These are phyloP conservation scores for Yamadazyma sp. DNA, from an alignment of 805 yeast species.

Conservation along the genomic window DNA sequence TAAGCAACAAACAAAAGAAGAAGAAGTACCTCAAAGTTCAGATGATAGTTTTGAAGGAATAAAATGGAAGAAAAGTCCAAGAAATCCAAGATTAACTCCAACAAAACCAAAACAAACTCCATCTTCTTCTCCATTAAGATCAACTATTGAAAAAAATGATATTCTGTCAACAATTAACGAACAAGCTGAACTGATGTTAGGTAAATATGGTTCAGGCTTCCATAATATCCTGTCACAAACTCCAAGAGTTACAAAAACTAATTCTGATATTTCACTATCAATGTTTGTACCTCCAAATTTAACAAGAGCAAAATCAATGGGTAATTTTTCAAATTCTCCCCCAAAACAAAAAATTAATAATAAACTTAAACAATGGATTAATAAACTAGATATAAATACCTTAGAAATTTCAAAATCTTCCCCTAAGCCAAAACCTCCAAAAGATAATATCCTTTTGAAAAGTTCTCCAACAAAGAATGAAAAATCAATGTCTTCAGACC, in stretches of 20 bases:
- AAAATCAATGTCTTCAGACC: slow-evolving; percentile 10
- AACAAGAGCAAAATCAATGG: slow-evolving; percentile 36
- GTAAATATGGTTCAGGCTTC: slow-evolving; percentile 41
- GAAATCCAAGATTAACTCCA: slow-evolving; percentile 23
- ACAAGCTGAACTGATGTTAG: slow-evolving; percentile 34
- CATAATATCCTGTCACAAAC: slow-evolving; percentile 24
- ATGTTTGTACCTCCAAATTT: slow-evolving; percentile 31
- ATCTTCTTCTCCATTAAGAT: slow-evolving; percentile 42
- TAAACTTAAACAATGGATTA: slow-evolving; percentile 24
- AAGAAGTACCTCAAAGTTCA: slow-evolving; percentile 26
- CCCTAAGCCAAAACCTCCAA: not conserved
- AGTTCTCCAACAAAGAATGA: slow-evolving; percentile 1
- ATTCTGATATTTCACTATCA: slow-evolving; percentile 20
- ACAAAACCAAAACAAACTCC: slow-evolving; percentile 19
- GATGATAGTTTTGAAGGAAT: slow-evolving; percentile 43
- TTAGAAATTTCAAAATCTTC: slow-evolving; percentile 14
- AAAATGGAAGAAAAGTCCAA: slow-evolving; percentile 44
- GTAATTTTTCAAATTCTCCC: slow-evolving; percentile 8
- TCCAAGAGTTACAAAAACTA: slow-evolving; percentile 32
- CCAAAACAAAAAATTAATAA: not conserved
- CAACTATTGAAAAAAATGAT: slow-evolving; percentile 10
- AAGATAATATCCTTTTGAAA: not conserved
- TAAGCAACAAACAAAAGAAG: not conserved
- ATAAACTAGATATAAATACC: slow-evolving; percentile 14
- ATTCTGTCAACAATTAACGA: slow-evolving; percentile 24